These are phyloP conservation scores for Colletotrichum higginsianum DNA, from an alignment of 2,329 filamentous ascomycete species.

Conservation along the genomic window DNA sequence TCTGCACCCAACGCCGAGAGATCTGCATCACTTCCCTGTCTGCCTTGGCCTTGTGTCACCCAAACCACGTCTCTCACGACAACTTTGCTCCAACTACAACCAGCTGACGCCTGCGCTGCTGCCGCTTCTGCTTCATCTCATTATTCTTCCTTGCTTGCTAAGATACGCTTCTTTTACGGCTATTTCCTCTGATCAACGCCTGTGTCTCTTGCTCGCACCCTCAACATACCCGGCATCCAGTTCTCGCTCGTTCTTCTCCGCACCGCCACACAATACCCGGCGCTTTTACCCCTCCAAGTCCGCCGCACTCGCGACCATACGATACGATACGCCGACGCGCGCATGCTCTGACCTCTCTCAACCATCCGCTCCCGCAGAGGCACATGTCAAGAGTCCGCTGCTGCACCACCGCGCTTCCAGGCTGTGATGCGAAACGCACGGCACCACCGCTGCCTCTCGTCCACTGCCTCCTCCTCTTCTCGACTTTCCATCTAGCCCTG, in stretches of 20 bases:
- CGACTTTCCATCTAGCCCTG: constrained; percentile 4
- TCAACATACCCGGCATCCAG: not conserved
- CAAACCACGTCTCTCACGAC: constrained; percentile 2
- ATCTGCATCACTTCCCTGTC: constrained; percentile 35
- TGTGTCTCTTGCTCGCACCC: not conserved
- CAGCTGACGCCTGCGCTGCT: constrained; percentile 22
- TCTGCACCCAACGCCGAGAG: constrained; percentile 27
- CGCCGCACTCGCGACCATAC: constrained; percentile 26
- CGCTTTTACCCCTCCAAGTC: not conserved
- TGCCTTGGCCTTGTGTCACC: constrained; percentile 9
- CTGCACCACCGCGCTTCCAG: constrained; percentile 20
- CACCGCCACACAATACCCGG: not conserved
- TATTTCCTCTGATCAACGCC: not conserved
- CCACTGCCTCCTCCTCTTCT: constrained; percentile 4
- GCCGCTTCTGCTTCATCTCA: no score
- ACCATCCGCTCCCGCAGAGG: constrained; percentile 15
- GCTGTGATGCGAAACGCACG: constrained; percentile 41
- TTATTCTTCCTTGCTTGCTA: not conserved
- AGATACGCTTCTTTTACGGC: not conserved
- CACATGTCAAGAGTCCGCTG: constrained; percentile 36
- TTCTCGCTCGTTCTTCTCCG: not conserved
- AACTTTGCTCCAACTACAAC: not conserved
- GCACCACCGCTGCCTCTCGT: constrained; percentile 30
- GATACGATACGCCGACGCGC: constrained; percentile 29
- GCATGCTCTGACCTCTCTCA: constrained; percentile 36